Evolutionary conservation across 768 basidiomycete genomes (phyloP), one percentile per base, ranked within the genome.

Genomic region (Trichaptum fuscoviolaceum): DNA sequence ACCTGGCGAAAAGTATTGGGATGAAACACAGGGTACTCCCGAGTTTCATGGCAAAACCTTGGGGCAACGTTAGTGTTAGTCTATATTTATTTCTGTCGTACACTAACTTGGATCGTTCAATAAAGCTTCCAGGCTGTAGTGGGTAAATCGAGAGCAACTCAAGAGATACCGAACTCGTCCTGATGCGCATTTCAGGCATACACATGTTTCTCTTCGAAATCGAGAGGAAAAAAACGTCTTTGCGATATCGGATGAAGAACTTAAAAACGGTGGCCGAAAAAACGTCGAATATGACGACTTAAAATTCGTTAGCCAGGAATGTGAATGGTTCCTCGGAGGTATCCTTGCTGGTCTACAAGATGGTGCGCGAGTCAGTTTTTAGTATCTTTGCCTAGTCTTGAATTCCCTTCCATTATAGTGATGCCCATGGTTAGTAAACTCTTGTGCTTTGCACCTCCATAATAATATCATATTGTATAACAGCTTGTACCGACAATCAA

Each of bases 11-110:
- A 82, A 93, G 93, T 67, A 78, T 96, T 1, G 96, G 96, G 0
- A 92, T 97, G 84, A 87, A 89, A 74, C 83, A 91, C 69, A 92
- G 91, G 9, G 82, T 99, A 65, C 85, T 94, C 52, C 96, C 97
- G 1, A 96, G 93, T 67, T 99, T 99, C 78, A 99, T 98, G 96
- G 95, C 96, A 0, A 98, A 98, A 72, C 96, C 96, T 26, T 97
- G 93, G 92, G 89, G 88, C 35, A 88, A 93, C 72, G 95, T 95
- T 73, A 73, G 90, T 80, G 15, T 35, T 1, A 25, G 30, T 52
- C 6, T 34, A 6, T 65, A 20, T 57, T 52, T 35, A 23, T 35
- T 58, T 34, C n/a, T 65, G n/a, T 70, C 27, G 4, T 7, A 5
- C 35, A 1, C 26, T 66, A 17, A 67, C 65, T 27, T 35, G 52